Percentiles rank a stretch among this genome's conserved stretches.
These are phyloP conservation scores for Arctium lappa DNA, from an alignment of 129 eudicot species.

Conservation along the genomic window DNA sequence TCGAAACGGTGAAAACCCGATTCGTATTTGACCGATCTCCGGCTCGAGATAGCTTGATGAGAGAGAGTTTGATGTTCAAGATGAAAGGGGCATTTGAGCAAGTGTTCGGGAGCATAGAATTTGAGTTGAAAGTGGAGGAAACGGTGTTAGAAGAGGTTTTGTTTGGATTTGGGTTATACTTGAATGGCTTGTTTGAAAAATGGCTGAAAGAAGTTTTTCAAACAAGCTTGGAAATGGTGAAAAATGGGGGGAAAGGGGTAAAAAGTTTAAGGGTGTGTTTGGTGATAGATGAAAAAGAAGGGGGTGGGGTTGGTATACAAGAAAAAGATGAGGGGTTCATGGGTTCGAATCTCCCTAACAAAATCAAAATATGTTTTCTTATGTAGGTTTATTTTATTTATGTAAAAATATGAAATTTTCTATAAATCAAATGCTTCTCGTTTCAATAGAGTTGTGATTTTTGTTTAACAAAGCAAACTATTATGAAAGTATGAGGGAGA, in stretches of 20 bases:
- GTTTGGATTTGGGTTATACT: constrained; percentile 51
- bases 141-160: constrained; percentile 55
- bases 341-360: constrained; percentile 80
- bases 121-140: constrained; percentile 44
- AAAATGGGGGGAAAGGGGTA: constrained; percentile 42
- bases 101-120: constrained; percentile 36
- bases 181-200: constrained; percentile 61
- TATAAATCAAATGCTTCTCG: constrained; percentile 36
- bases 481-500: neutral
- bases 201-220: constrained; percentile 85
- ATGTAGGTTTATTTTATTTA: constrained; percentile 24
- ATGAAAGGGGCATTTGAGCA: constrained; percentile 47
- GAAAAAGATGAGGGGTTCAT: constrained; percentile 59
- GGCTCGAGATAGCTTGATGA: constrained; percentile 36
- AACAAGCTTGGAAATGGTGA: constrained; percentile 50
- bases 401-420: constrained; percentile 37
- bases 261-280: constrained; percentile 53
- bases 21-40: constrained; percentile 41
- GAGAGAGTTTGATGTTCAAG: constrained; percentile 52
- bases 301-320: constrained; percentile 45
- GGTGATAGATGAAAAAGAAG: constrained; percentile 44
- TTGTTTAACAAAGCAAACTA: neutral
- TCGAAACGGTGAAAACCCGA: constrained; percentile 40
- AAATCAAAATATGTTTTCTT: constrained; percentile 55
- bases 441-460: constrained; percentile 16